Evolutionary conservation across 1,284 basidiomycete genomes (phyloP).

Genomic region (Termitomyces sp.): DNA sequence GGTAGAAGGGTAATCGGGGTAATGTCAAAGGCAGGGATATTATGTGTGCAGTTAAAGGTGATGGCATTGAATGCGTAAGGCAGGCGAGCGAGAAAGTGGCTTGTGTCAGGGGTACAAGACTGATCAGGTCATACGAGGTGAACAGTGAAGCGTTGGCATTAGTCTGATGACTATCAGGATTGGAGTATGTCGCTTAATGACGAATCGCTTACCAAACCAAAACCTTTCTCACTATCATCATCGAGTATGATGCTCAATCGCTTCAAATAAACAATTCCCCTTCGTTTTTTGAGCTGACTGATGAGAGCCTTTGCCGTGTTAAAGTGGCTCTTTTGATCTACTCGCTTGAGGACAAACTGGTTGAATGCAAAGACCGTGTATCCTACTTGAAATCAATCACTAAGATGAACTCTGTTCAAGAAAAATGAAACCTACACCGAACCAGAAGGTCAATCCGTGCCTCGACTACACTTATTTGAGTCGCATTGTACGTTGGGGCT

Average conservation of each 20-base stretch:
- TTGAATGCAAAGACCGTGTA: conserved; percentile 72
- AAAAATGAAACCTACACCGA: conserved; percentile 38
- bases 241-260: conserved; percentile 69
- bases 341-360: conserved; percentile 59
- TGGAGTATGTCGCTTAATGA: not conserved
- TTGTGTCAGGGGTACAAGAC: conserved; percentile 68
- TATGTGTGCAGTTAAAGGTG: conserved; percentile 75
- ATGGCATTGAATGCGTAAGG: conserved; percentile 75
- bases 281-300: conserved; percentile 45
- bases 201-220: conserved; percentile 54
- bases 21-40: conserved; percentile 78
- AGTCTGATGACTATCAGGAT: conserved; percentile 36
- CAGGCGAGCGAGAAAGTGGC: conserved; percentile 74
- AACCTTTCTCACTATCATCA: conserved; percentile 76
- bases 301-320: conserved; percentile 56
- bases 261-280: conserved; percentile 59
- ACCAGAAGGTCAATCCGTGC: conserved; percentile 47
- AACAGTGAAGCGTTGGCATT: conserved; percentile 54
- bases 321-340: conserved; percentile 63
- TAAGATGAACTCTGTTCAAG: conserved; percentile 2
- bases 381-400: conserved; percentile 52
- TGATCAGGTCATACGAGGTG: conserved; percentile 69
- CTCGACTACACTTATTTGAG: conserved; percentile 42
- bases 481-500: conserved; percentile 28
- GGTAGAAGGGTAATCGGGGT: conserved; percentile 72